Percentiles rank a stretch among this genome's conserved stretches.
phyloP scores from a whole-genome alignment of 192 early-diverging fungal species.

The Rhizophagus prolifer region DNA sequence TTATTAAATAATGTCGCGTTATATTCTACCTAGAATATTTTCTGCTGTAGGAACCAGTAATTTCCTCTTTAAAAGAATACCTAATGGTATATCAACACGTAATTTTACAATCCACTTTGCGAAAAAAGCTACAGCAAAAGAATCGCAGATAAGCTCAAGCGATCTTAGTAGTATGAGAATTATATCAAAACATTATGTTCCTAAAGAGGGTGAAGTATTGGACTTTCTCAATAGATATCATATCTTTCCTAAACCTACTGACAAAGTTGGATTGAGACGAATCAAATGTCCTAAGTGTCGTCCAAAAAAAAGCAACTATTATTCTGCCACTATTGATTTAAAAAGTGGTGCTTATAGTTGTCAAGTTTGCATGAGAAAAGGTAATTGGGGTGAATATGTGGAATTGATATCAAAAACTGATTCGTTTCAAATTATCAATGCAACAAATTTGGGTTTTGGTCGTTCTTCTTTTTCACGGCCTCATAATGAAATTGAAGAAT shows the following conservation, averaged over 20 bases:
- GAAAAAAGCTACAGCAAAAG: neutral
- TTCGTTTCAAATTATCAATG: constrained; percentile 36
- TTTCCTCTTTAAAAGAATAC: neutral
- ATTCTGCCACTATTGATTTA: constrained; percentile 52
- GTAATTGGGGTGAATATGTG: constrained; percentile 59
- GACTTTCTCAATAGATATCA: constrained; percentile 36
- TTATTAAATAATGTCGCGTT: neutral
- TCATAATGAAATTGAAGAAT: constrained; percentile 45
- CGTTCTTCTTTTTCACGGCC: constrained; percentile 38
- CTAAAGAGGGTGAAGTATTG: constrained; percentile 32
- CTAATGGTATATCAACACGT: neutral
- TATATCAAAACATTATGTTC: constrained; percentile 32
- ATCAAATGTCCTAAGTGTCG: constrained; percentile 42
- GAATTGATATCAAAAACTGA: constrained; percentile 41
- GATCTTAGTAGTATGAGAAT: neutral
- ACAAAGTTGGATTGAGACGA: constrained; percentile 10
- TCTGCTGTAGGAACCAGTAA: neutral
- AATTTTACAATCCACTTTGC: neutral
- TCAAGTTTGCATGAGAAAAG: constrained; percentile 53
- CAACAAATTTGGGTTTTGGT: constrained; percentile 33
- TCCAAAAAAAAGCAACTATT: constrained; percentile 35
- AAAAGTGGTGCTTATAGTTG: constrained; percentile 57
- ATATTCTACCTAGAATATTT: neutral
- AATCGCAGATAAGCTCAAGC: neutral
- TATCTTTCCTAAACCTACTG: constrained; percentile 33